Base-by-base conservation (phyloP, 345 rosid genomes). In the Odontarrhena argentea region DNA sequence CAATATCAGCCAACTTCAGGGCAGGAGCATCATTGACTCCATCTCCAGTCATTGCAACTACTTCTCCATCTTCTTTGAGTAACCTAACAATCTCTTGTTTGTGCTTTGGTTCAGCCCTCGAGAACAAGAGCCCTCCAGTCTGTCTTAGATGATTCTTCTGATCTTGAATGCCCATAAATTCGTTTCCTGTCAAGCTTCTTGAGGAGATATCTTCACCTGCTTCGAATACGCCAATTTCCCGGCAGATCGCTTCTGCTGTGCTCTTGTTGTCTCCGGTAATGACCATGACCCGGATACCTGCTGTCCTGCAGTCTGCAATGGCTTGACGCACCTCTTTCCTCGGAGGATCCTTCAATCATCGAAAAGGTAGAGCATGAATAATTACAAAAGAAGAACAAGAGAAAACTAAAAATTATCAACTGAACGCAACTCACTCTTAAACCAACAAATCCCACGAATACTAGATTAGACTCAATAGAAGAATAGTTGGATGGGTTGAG, bases 1-100 rank as follows among this genome's bases (percentile, higher is more conserved):
- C 99, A 57, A 94, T 94, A 65, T 94, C 97, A 62, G 99, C 99
- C 80, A 94, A 76, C 79, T 94, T 94, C 55, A 94, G 77, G 49
- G 99, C 99, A 65, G 99, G 97, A 15, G 97, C 97, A 79, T 94
- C 99, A 64, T 94, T 94, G 59, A 90, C 97, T 74, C 97, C 99
- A 76, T 94, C 99, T 61, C 97, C 97, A 15, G 99, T 94, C 99
- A 94, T 94, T 30, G 99, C 97, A 64, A 94, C 99, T 14, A 94
- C 99, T 78, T 94, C 99, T n/a, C 95, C 96, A 55, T 88, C 96
- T 75, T 83, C 97, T 81, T 94, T 88, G 52, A 94, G 99, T 81
- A 91, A 64, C 80, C 96, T 87, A 36, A 94, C 99, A 71, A 94
- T 94, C 74, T 94, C 99, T 76, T 94, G 99, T 70, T 94, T 94